These are phyloP conservation scores for Psilocybe mexicana DNA, from an alignment of 1,284 basidiomycete genomes.

Conservation along the genomic window DNA sequence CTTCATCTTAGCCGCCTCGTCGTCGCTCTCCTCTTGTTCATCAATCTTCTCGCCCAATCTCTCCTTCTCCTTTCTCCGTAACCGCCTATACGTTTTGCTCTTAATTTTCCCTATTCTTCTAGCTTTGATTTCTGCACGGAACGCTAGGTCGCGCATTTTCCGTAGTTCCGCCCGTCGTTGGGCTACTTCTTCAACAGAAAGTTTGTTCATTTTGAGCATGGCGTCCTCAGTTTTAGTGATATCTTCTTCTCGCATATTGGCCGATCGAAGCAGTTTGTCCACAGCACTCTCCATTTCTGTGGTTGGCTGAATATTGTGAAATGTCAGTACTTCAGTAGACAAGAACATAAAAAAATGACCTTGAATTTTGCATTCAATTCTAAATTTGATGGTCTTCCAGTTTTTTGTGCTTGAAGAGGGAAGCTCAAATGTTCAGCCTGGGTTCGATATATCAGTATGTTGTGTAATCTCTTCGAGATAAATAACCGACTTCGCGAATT, in stretches of 20 bases:
- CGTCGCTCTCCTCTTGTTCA: conserved; percentile 37
- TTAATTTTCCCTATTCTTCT: conserved; percentile 95
- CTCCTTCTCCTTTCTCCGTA: conserved; percentile 79
- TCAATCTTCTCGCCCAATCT: conserved; percentile 55
- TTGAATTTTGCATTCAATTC: conserved; percentile 83
- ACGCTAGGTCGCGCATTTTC: conserved; percentile 91
- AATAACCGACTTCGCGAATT: conserved; percentile 66
- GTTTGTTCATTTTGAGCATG: conserved; percentile 76
- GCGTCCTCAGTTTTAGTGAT: conserved; percentile 70
- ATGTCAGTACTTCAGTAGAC: not conserved
- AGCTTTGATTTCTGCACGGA: conserved; percentile 90
- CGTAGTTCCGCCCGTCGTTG: conserved; percentile 81
- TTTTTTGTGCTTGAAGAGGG: conserved; percentile 75
- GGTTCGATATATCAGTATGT: conserved; percentile 10
- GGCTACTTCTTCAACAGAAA: conserved; percentile 83
- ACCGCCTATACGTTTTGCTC: conserved; percentile 88
- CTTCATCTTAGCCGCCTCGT: conserved; percentile 65
- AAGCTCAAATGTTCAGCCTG: conserved; percentile 92
- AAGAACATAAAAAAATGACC: conserved; percentile 36
- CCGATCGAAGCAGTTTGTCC: conserved; percentile 72
- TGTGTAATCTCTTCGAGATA: not conserved
- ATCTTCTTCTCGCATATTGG: conserved; percentile 81
- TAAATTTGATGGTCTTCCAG: conserved; percentile 67
- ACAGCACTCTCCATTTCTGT: conserved; percentile 82
- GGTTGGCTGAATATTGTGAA: conserved; percentile 51